Conservation (phyloP, 352 stramenopile species). For the Phytophthora litchii region DNA sequence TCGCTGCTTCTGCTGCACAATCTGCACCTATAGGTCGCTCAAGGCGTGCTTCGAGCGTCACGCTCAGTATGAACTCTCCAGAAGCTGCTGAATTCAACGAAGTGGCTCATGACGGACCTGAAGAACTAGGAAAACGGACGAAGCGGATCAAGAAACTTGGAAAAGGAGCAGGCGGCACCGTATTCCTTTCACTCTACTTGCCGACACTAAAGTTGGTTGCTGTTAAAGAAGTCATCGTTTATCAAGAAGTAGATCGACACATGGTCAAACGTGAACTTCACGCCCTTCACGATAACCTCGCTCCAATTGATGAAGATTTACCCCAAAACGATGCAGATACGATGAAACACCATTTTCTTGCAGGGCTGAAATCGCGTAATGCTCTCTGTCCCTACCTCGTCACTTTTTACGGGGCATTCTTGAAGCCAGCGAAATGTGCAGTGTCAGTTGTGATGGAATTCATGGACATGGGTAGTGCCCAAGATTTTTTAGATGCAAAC, state of each 20-base stretch:
- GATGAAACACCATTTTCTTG: conserved; percentile 24
- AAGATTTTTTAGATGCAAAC: conserved; percentile 68
- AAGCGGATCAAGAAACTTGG: conserved; percentile 76
- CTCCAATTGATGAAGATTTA: conserved; percentile 48
- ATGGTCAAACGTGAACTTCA: conserved; percentile 90
- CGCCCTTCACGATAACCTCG: conserved; percentile 84
- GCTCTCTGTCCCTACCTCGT: conserved; percentile 79
- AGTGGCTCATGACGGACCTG: conserved; percentile 75
- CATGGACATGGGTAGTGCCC: conserved; percentile 91
- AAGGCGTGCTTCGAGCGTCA: conserved; percentile 62
- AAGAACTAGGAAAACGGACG: conserved; percentile 62
- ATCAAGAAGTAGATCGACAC: conserved; percentile 77
- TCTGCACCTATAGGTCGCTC: conserved; percentile 7
- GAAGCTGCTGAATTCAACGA: conserved; percentile 77
- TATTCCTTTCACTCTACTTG: conserved; percentile 86
- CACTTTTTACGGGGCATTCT: conserved; percentile 90
- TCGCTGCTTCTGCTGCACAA: neutral
- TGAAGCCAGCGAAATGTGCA: conserved; percentile 68
- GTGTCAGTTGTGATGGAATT: conserved; percentile 93
- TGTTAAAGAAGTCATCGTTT: conserved; percentile 86
- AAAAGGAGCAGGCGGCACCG: conserved; percentile 83
- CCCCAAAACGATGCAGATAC: neutral
- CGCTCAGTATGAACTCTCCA: conserved; percentile 59
- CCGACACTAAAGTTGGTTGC: conserved; percentile 85
- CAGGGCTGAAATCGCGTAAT: neutral